Evolutionary conservation across 108 stramenopile species (phyloP).

Genomic region (Stephanodiscus minutulus): DNA sequence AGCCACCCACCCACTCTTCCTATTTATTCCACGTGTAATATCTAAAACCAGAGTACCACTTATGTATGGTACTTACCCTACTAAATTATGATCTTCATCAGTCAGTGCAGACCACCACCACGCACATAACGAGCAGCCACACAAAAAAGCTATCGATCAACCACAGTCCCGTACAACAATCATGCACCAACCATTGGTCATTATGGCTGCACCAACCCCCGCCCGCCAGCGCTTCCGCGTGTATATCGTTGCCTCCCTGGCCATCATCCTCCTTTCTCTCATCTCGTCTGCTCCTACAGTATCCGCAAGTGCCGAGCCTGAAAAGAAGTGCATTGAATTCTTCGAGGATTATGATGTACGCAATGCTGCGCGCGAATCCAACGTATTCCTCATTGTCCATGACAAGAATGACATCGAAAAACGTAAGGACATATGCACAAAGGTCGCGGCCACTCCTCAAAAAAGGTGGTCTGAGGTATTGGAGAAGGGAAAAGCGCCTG

Average conservation of each 20-base stretch:
- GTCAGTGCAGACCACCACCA: too few relatives aligned
- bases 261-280: conserved; percentile 21
- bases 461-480: conserved; percentile 9
- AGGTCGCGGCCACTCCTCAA: conserved; percentile 27
- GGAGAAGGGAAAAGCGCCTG: conserved; percentile 18
- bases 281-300: conserved; percentile 25
- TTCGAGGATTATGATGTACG: conserved; percentile 46
- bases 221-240: conserved; percentile 17
- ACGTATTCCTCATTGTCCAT: conserved; percentile 45
- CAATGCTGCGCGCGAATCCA: conserved; percentile 33
- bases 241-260: conserved; percentile 34
- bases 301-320: conserved; percentile 15
- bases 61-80: too few relatives aligned
- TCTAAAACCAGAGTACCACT: not conserved
- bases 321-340: conserved; percentile 35
- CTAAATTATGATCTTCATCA: too few relatives aligned
- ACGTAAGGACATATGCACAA: conserved; percentile 36
- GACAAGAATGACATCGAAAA: conserved; percentile 10
- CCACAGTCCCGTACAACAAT: too few relatives aligned
- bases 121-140: too few relatives aligned
- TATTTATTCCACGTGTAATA: conserved; percentile 1
- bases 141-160: too few relatives aligned
- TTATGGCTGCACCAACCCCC: not conserved
- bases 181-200: not conserved
- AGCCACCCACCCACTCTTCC: too few relatives aligned